Conservation (phyloP, 2,329 filamentous ascomycete genomes). For the Ophiocordyceps robertsii region DNA sequence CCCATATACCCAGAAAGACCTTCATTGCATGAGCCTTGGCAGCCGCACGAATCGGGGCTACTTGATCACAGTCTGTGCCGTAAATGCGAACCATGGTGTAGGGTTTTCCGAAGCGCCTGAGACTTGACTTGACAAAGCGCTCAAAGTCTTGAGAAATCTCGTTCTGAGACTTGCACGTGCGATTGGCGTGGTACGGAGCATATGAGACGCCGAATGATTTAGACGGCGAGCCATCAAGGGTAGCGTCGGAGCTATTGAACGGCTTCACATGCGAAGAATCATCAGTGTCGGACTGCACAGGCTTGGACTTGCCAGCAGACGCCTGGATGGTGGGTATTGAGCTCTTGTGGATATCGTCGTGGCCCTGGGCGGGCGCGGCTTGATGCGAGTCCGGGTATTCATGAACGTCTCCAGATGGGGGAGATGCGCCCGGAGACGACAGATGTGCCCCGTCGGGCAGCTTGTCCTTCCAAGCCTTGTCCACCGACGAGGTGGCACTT, state of each 20-base stretch:
- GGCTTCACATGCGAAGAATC: neutral
- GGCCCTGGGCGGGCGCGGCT: no score
- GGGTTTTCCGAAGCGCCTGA: slow-evolving; percentile 24
- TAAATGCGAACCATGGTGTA: slow-evolving; percentile 64
- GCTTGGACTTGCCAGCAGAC: neutral
- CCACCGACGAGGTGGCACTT: no score
- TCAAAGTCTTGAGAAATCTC: slow-evolving; percentile 54
- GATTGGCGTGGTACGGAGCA: slow-evolving; percentile 34
- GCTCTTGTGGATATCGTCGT: no score
- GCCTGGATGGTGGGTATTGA: no score
- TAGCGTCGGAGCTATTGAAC: neutral
- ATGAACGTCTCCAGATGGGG: no score
- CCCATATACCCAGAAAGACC: slow-evolving; percentile 63
- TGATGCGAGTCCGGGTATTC: no score
- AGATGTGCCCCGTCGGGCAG: no score
- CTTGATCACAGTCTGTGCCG: slow-evolving; percentile 66
- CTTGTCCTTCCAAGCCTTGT: no score
- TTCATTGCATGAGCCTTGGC: slow-evolving; percentile 52
- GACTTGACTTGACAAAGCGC: slow-evolving; percentile 16
- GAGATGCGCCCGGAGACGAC: no score
- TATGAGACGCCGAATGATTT: slow-evolving; percentile 29
- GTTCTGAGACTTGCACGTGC: slow-evolving; percentile 51
- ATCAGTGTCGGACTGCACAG: neutral
- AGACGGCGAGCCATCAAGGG: neutral
- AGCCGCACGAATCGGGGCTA: slow-evolving; percentile 46